Evolutionary conservation across 2,329 filamentous ascomycete species (phyloP), one percentile per base, ranked within the genome.

Genomic region (Lachnellula suecica): DNA sequence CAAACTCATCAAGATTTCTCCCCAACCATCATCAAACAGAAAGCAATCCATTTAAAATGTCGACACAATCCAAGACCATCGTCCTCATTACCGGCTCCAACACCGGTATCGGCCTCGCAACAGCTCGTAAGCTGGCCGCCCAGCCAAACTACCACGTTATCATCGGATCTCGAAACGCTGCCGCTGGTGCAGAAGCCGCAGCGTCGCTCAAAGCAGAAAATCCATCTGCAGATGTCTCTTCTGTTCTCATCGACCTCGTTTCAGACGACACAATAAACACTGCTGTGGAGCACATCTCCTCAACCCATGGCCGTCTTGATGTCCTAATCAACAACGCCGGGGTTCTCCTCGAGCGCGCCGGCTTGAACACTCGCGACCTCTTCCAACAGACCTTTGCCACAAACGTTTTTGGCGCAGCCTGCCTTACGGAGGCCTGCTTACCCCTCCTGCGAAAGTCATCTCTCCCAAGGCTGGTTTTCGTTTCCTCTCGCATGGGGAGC

Each of bases 21-120:
- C n/a, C n/a, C n/a, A n/a, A n/a, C n/a, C n/a, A n/a, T n/a, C n/a
- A n/a, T n/a, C n/a, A n/a, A n/a, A n/a, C n/a, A n/a, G n/a, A n/a
- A n/a, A n/a, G n/a, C n/a, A n/a, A n/a, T n/a, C n/a, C n/a, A n/a
- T n/a, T n/a, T n/a, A n/a, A n/a, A n/a, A n/a, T n/a, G n/a, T n/a
- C n/a, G n/a, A n/a, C n/a, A n/a, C n/a, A n/a, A n/a, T n/a, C n/a
- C 22, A 38, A 19, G n/a, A 59, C 60, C 20, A 58, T 70, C 29
- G 66, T 66, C 43, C 67, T 74, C 41, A 61, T 75, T 41, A 71
- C 71, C 5, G 72, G 72, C 13, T 71, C 68, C 44, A 76, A 75
- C 59, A 63, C 69, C 59, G 73, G 73, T 44, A 68, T 75, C 17
- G 73, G 74, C 43, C 70, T 70, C 53, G 70, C 71, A 51, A 67